Evolutionary conservation across 768 basidiomycete species (phyloP).

Genomic region (Polyporus arcularius): DNA sequence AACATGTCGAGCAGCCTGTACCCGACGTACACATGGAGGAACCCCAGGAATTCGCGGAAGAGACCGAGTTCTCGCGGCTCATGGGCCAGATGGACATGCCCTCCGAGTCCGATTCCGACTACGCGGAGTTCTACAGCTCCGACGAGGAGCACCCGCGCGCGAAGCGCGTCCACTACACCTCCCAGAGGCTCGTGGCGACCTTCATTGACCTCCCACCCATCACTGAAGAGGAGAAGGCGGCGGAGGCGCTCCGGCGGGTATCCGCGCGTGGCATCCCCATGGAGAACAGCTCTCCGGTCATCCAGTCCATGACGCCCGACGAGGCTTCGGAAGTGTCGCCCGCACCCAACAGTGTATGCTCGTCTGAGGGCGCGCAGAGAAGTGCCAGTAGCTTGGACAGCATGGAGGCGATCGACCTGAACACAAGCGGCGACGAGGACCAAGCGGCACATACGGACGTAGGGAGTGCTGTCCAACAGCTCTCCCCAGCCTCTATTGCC

Average conservation of each 20-base stretch:
- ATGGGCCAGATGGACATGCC: too few species aligned
- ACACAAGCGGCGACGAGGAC: neutral
- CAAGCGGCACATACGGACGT: neutral
- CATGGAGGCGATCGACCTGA: slow-evolving; percentile 18
- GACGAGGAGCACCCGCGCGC: neutral
- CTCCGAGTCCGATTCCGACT: too few species aligned
- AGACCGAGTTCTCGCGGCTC: too few species aligned
- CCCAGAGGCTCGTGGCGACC: too few species aligned
- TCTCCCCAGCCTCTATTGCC: too few species aligned
- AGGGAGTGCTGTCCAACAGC: neutral
- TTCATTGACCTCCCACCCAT: neutral
- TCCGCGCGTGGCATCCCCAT: neutral
- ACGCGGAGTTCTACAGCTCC: neutral
- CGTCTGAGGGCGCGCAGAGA: neutral
- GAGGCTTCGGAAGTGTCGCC: neutral
- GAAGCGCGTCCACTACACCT: neutral
- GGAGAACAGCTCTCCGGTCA: neutral
- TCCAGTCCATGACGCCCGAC: neutral
- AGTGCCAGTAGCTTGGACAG: neutral
- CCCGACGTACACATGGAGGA: too few species aligned
- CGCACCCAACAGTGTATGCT: neutral
- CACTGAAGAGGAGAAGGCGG: neutral
- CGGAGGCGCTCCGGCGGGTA: neutral
- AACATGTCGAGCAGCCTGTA: too few species aligned
- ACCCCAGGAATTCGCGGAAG: too few species aligned